Evolutionary conservation across 257 asterid genomes (phyloP).

Genomic region (Solanum verrucosum): DNA sequence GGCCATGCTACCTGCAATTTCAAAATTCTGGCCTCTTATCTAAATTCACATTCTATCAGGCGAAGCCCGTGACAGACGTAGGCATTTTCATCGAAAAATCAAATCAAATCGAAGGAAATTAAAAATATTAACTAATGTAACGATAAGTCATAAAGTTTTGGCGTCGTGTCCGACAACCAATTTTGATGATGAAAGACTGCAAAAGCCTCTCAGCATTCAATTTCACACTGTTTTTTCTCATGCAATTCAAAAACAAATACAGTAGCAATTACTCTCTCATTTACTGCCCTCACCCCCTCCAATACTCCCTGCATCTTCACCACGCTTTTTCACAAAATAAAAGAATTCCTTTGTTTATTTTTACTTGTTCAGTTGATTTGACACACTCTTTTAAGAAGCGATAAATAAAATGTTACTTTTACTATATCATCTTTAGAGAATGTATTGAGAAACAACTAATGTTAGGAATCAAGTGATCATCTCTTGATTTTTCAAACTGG

Average conservation of each 20-base stretch:
- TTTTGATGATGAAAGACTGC: constrained; percentile 4
- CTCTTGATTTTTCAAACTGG: too few species aligned
- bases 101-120: neutral
- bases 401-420: too few species aligned
- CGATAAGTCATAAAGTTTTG: neutral
- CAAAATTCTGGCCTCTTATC: neutral
- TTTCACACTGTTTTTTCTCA: constrained; percentile 10
- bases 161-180: constrained; percentile 1
- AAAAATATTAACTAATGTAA: neutral
- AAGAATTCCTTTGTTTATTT: fast-evolving
- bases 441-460: too few species aligned
- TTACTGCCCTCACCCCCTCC: neutral
- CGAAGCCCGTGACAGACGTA: neutral
- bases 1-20: neutral
- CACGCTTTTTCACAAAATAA: constrained; percentile 1
- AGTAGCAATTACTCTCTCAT: constrained; percentile 14
- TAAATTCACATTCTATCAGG: neutral
- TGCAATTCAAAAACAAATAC: constrained; percentile 1
- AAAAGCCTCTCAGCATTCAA: constrained; percentile 26
- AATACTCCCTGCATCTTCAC: constrained; percentile 8
- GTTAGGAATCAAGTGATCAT: too few species aligned
- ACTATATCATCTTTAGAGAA: too few species aligned
- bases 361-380: neutral
- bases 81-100: neutral
- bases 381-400: too few species aligned